Evolutionary conservation across 148 eudicot genomes (phyloP).

Genomic region (Mesembryanthemum crystallinum): DNA sequence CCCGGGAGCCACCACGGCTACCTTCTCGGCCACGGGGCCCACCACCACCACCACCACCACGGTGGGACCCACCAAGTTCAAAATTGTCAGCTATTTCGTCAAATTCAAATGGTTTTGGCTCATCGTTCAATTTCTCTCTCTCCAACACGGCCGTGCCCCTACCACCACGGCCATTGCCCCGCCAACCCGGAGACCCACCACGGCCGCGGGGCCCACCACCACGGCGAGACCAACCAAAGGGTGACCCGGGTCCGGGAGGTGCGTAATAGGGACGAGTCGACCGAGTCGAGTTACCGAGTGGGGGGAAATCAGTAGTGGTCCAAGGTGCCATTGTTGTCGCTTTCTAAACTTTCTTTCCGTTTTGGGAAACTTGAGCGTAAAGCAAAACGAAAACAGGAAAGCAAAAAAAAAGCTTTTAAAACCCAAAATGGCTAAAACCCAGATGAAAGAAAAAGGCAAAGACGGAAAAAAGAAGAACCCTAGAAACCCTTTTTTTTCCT

Average conservation of each 20-base stretch:
- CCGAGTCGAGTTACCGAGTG: slow-evolving; percentile 14
- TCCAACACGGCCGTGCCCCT: background rate
- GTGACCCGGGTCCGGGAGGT: slow-evolving; percentile 6
- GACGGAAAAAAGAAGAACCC: slow-evolving; percentile 8
- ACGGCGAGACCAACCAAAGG: background rate
- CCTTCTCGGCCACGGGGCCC: background rate
- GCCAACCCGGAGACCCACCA: slow-evolving; percentile 14
- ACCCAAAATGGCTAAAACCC: slow-evolving; percentile 21
- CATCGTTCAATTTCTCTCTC: background rate
- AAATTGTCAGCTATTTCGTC: slow-evolving; percentile 19
- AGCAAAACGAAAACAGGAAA: slow-evolving; percentile 11
- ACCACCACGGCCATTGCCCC: background rate
- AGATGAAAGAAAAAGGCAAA: slow-evolving; percentile 3
- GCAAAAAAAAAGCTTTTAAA: background rate
- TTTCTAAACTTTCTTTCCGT: slow-evolving; percentile 4
- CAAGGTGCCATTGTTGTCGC: slow-evolving; percentile 21
- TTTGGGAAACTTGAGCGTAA: slow-evolving; percentile 32
- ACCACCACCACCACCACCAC: slow-evolving; percentile 13
- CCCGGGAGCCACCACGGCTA: slow-evolving; percentile 4
- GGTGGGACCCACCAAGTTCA: background rate
- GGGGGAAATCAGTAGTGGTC: slow-evolving; percentile 29
- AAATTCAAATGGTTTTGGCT: slow-evolving; percentile 10
- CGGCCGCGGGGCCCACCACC: background rate
- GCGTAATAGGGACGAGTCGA: background rate
- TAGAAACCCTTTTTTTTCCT: background rate